Evolutionary conservation across 2,329 filamentous ascomycete species (phyloP).

Genomic region (Cadophora sp.): DNA sequence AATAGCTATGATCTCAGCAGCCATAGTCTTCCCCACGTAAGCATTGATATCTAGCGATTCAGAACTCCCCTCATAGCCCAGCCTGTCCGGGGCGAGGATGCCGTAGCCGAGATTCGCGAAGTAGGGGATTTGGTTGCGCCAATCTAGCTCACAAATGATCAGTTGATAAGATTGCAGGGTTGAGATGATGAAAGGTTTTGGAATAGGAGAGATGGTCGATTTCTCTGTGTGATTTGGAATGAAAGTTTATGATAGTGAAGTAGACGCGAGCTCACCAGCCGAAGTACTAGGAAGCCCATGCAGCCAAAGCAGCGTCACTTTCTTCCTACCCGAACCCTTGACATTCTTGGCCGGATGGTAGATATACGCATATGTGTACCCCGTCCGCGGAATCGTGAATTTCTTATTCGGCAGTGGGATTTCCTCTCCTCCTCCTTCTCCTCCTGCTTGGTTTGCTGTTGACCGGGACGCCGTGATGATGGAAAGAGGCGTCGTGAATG

Average conservation of each 20-base stretch:
- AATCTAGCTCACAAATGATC: too few species aligned
- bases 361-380: conserved; percentile 43
- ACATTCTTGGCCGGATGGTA: conserved; percentile 24
- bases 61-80: conserved; percentile 49
- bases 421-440: neutral
- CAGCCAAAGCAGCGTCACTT: conserved; percentile 50
- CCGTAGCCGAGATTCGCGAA: conserved; percentile 49
- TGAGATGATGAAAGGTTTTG: neutral
- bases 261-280: conserved; percentile 39
- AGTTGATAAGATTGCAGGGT: too few species aligned
- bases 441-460: too few species aligned
- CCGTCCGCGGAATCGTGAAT: conserved; percentile 21
- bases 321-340: neutral
- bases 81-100: conserved; percentile 51
- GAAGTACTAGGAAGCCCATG: conserved; percentile 56
- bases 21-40: conserved; percentile 44
- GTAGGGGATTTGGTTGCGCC: conserved; percentile 40
- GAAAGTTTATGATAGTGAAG: too few species aligned
- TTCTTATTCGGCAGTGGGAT: conserved; percentile 22
- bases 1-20: conserved; percentile 46
- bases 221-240: too few species aligned
- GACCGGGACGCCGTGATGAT: too few species aligned
- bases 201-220: too few species aligned
- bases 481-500: too few species aligned
- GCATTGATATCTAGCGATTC: conserved; percentile 41